Evolutionary conservation across 23 red algal species (phyloP), one percentile per base, ranked within the genome.

Genomic region (Gracilaria gracilis): DNA sequence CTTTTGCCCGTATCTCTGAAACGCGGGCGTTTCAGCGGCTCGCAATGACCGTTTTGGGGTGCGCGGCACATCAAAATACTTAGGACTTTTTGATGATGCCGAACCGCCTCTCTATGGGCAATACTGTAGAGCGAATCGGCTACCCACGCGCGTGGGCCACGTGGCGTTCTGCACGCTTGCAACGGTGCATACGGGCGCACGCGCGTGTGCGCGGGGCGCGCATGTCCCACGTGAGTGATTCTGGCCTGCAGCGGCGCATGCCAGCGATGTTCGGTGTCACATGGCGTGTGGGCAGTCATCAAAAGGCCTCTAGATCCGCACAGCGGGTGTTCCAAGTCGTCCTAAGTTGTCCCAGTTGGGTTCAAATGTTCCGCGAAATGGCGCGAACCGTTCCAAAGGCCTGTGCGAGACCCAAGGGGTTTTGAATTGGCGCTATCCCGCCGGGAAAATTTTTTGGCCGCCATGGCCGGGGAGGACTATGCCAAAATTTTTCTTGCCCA

Each of bases 401-500:
- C 27, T n/a, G 4, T 15, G 58, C 27, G 58, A 29, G 58, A 64
- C 58, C 58, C 58, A 64, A 27, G 15, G 16, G 58, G 16, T 17
- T 64, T n/a, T 64, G 21, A n/a, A 29, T 5, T 4, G 58, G 58
- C 58, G 23, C 21, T 27, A 64, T 15, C 58, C 15, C 7, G 23
- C 27, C 23, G 58, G 58, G 27, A 64, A 64, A 27, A 27, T 9
- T 64, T 64, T 21, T 4, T 64, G 58, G 23, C 58, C 58, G 21
- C 58, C 58, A 64, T n/a, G 58, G 58, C 27, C 23, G 58, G 58
- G 58, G 58, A 15, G 27, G 58, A 64, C 58, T 64, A 64, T 64
- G 58, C 58, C 58, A 64, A 64, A 17, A 4, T 3, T n/a, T 64
- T 64, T 29, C 58, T 27, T 64, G 16, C 23, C 58, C 27, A 6